Evolutionary conservation across 2,329 filamentous ascomycete genomes (phyloP), one percentile per base, ranked within the genome.

Genomic region (Emericellopsis cladophorae): DNA sequence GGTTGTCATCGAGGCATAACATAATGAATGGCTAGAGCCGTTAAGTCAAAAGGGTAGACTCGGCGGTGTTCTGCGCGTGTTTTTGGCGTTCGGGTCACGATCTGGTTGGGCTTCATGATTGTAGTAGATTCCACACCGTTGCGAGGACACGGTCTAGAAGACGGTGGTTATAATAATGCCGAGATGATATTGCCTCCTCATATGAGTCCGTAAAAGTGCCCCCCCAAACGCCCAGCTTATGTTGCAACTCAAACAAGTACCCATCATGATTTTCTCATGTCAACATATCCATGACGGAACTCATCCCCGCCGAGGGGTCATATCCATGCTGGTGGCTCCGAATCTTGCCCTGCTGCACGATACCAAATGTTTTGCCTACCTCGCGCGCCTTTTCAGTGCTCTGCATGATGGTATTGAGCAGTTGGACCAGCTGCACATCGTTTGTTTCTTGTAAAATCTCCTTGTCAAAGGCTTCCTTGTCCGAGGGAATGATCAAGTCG

Each of bases 381-480:
- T 86, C 80, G 41, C 82, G 76, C 21, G 84, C 79, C 29, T 78
- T 74, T 42, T 76, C 75, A 16, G 89, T 70, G 45, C 79, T 84
- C 46, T 83, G 74, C 47, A 89, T 80, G 24, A 95, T 71, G 18
- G 76, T 72, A 36, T 84, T 81, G 8, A 96, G 72, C 2, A 96
- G 66, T 5, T 76, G 75, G 39, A 93, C 74, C 3, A 95, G 72
- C 41, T 81, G 72, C 23, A 95, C 87, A 51, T 96, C 87, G 52
- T 93, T 92, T 45, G 80, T 71, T 62, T 95, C 84, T 40, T 82
- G 78, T 31, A 82, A 67, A 31, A 84, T 74, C 58, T 94, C 83
- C 29, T 74, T 68, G 23, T 79, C 68, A 54, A 90, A 85, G 0
- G 75, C 70, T 35, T 70, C 67, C 22, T 69, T 64, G 50, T 85